Conservation (phyloP, 352 stramenopile genomes). For the Phytophthora foliorum region DNA sequence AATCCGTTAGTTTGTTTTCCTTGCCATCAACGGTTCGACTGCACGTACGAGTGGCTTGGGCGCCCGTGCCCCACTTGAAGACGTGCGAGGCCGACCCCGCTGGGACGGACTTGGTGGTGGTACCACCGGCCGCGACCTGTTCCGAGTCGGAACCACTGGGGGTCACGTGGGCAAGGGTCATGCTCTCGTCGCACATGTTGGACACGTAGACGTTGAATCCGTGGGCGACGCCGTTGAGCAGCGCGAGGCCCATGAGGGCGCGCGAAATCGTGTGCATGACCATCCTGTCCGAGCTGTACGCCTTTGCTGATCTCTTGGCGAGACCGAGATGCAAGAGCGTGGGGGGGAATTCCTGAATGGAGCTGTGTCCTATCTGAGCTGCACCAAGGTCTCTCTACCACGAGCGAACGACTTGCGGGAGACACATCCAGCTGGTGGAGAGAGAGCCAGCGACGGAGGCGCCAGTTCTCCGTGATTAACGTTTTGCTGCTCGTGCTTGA, state of each 20-base stretch:
- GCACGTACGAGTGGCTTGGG: slow-evolving; percentile 68
- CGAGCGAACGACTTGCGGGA: slow-evolving; percentile 30
- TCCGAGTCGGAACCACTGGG: slow-evolving; percentile 35
- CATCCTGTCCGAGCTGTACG: slow-evolving; percentile 38
- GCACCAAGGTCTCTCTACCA: slow-evolving; percentile 39
- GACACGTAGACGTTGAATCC: slow-evolving; percentile 64
- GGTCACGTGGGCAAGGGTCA: slow-evolving; percentile 56
- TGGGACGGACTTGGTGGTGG: slow-evolving; percentile 40
- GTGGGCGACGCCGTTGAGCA: slow-evolving; percentile 38
- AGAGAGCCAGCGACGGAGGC: slow-evolving; percentile 28
- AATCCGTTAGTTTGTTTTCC: slow-evolving; percentile 3
- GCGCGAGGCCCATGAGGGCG: slow-evolving; percentile 38
- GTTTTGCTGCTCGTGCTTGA: slow-evolving; percentile 34
- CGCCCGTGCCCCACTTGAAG: slow-evolving; percentile 58
- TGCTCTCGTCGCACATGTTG: slow-evolving; percentile 61
- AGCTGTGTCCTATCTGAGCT: neutral
- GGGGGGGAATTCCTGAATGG: slow-evolving; percentile 46
- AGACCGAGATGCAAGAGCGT: slow-evolving; percentile 40
- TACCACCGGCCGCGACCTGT: slow-evolving; percentile 45
- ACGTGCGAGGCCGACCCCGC: slow-evolving; percentile 50
- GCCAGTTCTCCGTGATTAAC: slow-evolving; percentile 24
- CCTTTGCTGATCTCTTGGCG: slow-evolving; percentile 24
- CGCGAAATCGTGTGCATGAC: slow-evolving; percentile 43
- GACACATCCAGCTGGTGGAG: slow-evolving; percentile 28
- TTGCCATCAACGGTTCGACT: too few relatives aligned